Evolutionary conservation across 257 asterid species (phyloP).

Genomic region (Solanum neorickii): DNA sequence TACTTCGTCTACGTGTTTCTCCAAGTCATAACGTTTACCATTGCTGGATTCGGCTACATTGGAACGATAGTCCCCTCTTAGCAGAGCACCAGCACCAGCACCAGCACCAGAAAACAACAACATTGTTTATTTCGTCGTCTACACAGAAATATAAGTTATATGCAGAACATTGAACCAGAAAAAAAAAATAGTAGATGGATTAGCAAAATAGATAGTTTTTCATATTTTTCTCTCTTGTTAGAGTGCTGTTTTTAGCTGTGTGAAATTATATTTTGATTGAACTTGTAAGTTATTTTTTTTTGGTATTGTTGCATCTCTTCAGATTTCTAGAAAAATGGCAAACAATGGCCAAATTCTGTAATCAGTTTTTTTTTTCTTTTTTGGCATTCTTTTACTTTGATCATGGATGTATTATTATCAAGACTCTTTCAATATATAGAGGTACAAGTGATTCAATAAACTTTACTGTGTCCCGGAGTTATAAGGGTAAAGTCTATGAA

Average conservation of each 20-base stretch:
- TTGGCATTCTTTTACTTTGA: neutral
- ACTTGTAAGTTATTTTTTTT: neutral
- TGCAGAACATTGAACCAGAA: conserved; percentile 16
- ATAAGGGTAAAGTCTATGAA: too few relatives aligned
- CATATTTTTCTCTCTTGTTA: conserved; percentile 7
- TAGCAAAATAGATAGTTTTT: conserved; percentile 13
- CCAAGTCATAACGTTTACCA: conserved; percentile 72
- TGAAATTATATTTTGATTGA: conserved; percentile 23
- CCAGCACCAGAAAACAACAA: neutral
- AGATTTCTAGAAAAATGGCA: neutral
- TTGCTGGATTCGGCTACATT: conserved; percentile 80
- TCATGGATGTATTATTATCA: neutral
- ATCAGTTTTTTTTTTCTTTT: neutral
- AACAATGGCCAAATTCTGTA: neutral
- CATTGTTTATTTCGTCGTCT: neutral
- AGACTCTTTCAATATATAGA: neutral
- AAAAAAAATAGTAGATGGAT: conserved; percentile 1
- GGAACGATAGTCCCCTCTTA: conserved; percentile 70
- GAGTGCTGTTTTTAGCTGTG: conserved; percentile 29
- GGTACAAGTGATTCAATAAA: neutral
- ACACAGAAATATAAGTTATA: neutral
- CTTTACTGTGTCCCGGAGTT: neutral
- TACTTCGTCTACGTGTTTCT: conserved; percentile 79
- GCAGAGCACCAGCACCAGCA: neutral
- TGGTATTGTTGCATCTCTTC: neutral